Evolutionary conservation across 2,329 filamentous ascomycete genomes (phyloP).

Genomic region (Cyphellophora europaea): DNA sequence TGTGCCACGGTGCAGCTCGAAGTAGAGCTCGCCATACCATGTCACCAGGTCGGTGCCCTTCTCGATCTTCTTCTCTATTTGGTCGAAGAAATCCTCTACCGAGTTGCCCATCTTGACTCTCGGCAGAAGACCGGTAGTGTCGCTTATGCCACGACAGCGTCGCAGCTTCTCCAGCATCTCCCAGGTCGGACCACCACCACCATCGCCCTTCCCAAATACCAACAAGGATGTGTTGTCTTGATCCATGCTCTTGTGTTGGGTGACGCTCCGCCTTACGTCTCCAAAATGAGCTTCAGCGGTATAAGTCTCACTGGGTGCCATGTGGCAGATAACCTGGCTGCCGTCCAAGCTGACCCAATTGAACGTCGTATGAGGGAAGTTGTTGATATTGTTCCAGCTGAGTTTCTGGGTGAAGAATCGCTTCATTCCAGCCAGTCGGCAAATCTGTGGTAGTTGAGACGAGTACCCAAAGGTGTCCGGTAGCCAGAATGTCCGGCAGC

Average conservation of each 20-base stretch:
- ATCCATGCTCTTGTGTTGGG: conserved; percentile 91
- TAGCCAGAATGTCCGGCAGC: conserved; percentile 90
- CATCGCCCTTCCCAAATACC: conserved; percentile 94
- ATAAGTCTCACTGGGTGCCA: conserved; percentile 93
- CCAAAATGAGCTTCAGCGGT: conserved; percentile 91
- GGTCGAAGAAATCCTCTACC: conserved; percentile 90
- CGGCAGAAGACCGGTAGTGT: conserved; percentile 73
- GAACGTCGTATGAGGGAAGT: conserved; percentile 96
- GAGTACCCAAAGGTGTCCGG: conserved; percentile 98
- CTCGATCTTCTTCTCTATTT: conserved; percentile 66
- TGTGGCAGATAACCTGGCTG: conserved; percentile 94
- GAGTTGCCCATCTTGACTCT: conserved; percentile 81
- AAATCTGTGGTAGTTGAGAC: conserved; percentile 85
- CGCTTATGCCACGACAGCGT: conserved; percentile 81
- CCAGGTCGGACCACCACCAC: conserved; percentile 89
- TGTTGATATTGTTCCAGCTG: conserved; percentile 99
- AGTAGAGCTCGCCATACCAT: conserved; percentile 97
- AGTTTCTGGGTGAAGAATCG: conserved; percentile 97
- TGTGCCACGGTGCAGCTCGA: conserved; percentile 91
- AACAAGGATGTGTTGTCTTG: conserved; percentile 84
- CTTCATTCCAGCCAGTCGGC: conserved; percentile 87
- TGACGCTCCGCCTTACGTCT: conserved; percentile 80
- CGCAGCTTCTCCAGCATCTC: conserved; percentile 91
- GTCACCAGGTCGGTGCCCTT: conserved; percentile 67
- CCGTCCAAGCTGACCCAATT: conserved; percentile 96